Evolutionary conservation across 441 rosid species (phyloP), one percentile per base, ranked within the genome.

Genomic region (Hypseocharis bilobata): DNA sequence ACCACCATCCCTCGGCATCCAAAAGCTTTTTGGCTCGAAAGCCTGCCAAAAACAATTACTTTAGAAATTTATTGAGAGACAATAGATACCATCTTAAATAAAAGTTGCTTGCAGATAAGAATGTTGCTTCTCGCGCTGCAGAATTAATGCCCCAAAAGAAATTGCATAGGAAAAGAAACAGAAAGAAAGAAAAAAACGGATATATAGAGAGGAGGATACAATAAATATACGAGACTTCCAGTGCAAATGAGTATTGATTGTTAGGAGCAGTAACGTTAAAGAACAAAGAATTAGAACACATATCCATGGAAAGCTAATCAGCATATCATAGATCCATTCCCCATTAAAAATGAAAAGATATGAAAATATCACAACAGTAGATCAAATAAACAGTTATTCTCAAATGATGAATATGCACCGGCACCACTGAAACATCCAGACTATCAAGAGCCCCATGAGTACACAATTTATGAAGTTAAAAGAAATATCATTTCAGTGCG

Each of bases 1-100:
- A 22, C 75, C 83, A 30, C 60, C 66, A 60, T 78, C 80, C 77
- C 83, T 85, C 20, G 78, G 60, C 77, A 78, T 73, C 89, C 85
- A 88, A 58, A 83, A 80, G 26, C 81, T 68, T 67, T 85, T 87
- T 69, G 79, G 81, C 75, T 85, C 85, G 70, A 79, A 82, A 73
- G 83, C 79, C 80, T 77, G 74, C 19, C 38, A 65, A 51, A 70
- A 72, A 63, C 16, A 52, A 38, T 38, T 45, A 52, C 14, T 60
- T 26, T 34, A 57, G 71, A 64, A 44, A 22, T 28, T 36, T 7
- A 47, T 19, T 22, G 51, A 36, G 51, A n/a, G 20, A 23, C 17
- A 19, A 0, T 30, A 57, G 54, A 58, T 16, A 27, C n/a, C 62
- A 62, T 19, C 45, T 54, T 19, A 20, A 66, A 68, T 27, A 38